Evolutionary conservation across 2,329 filamentous ascomycete genomes (phyloP).

Genomic region (Sporothrix dimorphospora): DNA sequence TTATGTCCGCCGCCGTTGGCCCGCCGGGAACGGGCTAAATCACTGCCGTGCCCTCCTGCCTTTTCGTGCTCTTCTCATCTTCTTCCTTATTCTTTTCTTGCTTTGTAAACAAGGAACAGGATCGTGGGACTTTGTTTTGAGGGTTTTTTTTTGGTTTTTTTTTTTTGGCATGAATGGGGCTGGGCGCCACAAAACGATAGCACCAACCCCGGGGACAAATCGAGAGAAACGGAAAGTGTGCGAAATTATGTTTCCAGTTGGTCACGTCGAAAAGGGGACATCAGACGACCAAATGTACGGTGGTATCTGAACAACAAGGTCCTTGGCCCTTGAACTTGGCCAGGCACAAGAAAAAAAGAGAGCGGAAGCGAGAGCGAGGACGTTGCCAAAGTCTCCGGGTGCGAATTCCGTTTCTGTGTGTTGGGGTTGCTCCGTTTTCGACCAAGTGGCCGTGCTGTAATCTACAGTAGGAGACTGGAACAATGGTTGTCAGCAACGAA

Average conservation of each 20-base stretch:
- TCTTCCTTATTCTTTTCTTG: background rate
- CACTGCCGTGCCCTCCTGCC: background rate
- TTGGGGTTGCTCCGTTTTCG: background rate
- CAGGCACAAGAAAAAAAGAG: background rate
- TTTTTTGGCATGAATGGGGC: background rate
- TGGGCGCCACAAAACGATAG: background rate
- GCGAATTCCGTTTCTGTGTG: background rate
- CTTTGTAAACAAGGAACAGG: background rate
- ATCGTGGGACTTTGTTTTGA: too few species aligned
- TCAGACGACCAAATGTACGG: background rate
- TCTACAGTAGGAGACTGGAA: background rate
- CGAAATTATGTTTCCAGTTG: background rate
- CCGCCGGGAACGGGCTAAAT: slow-evolving; percentile 24
- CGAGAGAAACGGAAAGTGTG: background rate
- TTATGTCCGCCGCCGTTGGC: slow-evolving; percentile 10
- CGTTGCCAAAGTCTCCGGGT: background rate
- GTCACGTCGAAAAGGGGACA: background rate
- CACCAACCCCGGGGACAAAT: background rate
- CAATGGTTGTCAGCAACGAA: background rate
- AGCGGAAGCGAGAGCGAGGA: background rate
- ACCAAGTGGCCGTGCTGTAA: background rate
- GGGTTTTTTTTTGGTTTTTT: too few species aligned
- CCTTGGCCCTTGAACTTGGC: background rate
- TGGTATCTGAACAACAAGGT: background rate
- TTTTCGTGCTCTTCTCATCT: background rate